phyloP scores from a whole-genome alignment of 768 basidiomycete genomes.

The Termitomyces heimii region DNA sequence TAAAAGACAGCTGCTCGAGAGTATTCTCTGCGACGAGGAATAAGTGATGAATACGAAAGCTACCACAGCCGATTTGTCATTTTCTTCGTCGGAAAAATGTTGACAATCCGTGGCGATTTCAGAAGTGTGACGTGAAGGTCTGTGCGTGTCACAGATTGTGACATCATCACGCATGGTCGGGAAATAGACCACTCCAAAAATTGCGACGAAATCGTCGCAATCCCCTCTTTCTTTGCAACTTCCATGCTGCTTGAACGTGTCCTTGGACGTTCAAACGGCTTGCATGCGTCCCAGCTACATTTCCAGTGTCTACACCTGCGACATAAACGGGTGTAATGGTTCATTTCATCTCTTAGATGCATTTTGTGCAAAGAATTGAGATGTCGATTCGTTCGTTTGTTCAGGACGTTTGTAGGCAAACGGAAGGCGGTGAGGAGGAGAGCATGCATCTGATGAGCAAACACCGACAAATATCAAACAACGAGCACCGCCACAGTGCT shows the following conservation, averaged over 20 bases:
- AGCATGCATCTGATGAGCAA: conserved; percentile 8
- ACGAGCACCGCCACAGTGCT: conserved; percentile 13
- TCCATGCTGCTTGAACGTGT: conserved; percentile 4
- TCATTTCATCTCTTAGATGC: background rate
- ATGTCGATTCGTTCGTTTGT: background rate
- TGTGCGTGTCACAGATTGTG: conserved; percentile 11
- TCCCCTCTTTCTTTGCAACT: conserved; percentile 9
- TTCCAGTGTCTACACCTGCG: background rate
- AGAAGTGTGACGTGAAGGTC: conserved; percentile 6
- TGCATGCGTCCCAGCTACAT: background rate
- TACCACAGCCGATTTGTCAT: background rate
- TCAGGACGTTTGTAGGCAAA: background rate
- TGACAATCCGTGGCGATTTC: background rate
- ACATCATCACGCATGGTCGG: conserved; percentile 7
- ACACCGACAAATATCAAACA: conserved; percentile 15
- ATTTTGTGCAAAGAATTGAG: background rate
- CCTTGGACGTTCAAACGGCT: background rate
- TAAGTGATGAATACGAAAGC: background rate
- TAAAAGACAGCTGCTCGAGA: background rate
- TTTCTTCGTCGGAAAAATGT: background rate
- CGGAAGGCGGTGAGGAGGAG: conserved; percentile 15
- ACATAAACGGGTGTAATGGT: background rate
- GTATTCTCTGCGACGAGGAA: no score
- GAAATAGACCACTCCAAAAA: conserved; percentile 1
- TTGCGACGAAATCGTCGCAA: conserved; percentile 4